phyloP scores from a whole-genome alignment of 129 eudicot species.

The Flaveria linearis region DNA sequence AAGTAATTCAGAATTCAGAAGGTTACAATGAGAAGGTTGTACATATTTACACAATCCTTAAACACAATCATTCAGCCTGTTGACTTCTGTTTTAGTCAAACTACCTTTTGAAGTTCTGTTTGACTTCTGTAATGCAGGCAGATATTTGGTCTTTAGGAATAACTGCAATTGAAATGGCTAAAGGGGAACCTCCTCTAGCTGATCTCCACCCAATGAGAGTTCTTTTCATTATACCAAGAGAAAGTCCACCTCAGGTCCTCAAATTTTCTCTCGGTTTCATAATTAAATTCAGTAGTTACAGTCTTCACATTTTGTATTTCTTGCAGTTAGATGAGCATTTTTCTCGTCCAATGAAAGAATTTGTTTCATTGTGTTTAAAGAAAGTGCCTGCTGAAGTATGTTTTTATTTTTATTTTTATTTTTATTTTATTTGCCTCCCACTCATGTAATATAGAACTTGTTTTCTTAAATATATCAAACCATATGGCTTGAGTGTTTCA shows the following conservation, averaged over 20 bases:
- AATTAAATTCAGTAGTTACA: not conserved
- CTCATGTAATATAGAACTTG: slow-evolving; percentile 3
- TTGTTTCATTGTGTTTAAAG: slow-evolving; percentile 74
- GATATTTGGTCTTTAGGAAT: slow-evolving; percentile 98
- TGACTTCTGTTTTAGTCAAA: not conserved
- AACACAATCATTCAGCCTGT: not conserved
- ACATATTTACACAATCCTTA: not conserved
- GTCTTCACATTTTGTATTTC: slow-evolving; percentile 5
- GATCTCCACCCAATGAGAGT: slow-evolving; percentile 99
- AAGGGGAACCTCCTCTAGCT: slow-evolving; percentile 96
- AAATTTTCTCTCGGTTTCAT: not conserved
- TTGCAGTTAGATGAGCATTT: slow-evolving; percentile 92
- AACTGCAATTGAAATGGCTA: slow-evolving; percentile 95
- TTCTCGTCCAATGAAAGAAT: slow-evolving; percentile 91
- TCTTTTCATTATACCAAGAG: slow-evolving; percentile 95
- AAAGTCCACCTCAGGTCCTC: slow-evolving; percentile 91
- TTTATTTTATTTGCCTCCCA: not conserved
- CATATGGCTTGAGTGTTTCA: not conserved
- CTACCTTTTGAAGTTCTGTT: not conserved
- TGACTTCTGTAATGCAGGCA: slow-evolving; percentile 54
- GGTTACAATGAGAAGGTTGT: slow-evolving; percentile 96
- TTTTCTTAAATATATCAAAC: not conserved
- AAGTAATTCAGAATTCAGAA: slow-evolving; percentile 91
- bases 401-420: too few species aligned
- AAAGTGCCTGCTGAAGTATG: slow-evolving; percentile 87